Conservation (phyloP, 108 stramenopile species). For the Pelagomonas calceolata region DNA sequence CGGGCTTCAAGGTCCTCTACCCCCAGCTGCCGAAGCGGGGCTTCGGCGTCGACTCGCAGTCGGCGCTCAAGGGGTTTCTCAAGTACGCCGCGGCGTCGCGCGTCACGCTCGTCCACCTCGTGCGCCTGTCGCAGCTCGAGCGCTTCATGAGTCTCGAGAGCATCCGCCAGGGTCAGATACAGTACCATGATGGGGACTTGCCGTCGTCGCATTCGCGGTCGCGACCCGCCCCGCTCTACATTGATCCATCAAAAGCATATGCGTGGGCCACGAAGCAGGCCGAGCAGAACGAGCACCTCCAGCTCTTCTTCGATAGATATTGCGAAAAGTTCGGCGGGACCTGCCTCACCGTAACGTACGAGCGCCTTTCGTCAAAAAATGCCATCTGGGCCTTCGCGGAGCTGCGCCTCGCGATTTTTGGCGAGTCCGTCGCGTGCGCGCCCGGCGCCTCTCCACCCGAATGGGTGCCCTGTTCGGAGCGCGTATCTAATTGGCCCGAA, state of each 20-base stretch:
- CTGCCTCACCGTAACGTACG: not conserved
- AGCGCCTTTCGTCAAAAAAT: not conserved
- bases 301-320: not conserved
- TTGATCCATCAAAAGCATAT: not conserved
- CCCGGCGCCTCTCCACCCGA: too few species aligned
- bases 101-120: not conserved
- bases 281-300: not conserved
- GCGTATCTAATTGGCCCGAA: too few species aligned
- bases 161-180: not conserved
- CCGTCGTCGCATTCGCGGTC: not conserved
- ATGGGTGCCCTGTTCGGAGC: too few species aligned
- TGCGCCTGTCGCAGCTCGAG: not conserved
- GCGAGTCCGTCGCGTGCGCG: too few species aligned
- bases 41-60: not conserved
- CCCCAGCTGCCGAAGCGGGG: not conserved
- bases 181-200: not conserved
- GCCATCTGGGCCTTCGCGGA: not conserved
- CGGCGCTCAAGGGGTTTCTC: not conserved
- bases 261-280: not conserved
- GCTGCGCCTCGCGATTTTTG: not conserved
- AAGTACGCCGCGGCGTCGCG: not conserved
- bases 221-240: not conserved
- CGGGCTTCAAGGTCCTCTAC: not conserved
- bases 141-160: not conserved
- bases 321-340: not conserved